Base-by-base conservation (phyloP, 106 monocot species). In the Triglochin maritima region DNA sequence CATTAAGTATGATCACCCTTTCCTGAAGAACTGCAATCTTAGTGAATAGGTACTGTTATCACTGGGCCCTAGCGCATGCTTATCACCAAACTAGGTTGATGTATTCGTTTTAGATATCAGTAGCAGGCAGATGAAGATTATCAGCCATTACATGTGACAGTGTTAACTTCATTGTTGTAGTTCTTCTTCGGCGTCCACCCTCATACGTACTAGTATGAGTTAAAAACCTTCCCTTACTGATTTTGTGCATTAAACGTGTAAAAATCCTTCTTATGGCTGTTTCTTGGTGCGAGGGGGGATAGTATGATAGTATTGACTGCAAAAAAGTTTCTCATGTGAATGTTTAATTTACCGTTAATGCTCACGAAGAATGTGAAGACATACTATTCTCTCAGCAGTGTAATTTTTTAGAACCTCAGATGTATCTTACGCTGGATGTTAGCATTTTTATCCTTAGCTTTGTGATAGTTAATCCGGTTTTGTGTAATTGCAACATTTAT, bases 1-100 rank as follows among this genome's bases (percentile, higher is more conserved):
- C 51, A 67, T 75, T 6, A 75, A 67, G 50, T 67, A 59, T 47
- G 67, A 67, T 67, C 50, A 62, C 41, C 61, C 62, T 42, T 62
- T 50, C 50, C 4, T 71, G 8, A 13, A 43, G 6, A 70, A 58
- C 11, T 70, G 69, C 59, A 70, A 47, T n/a, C 58, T 70, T 6
- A 59, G 58, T 49, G 65, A 62, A 44, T 58, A 16, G 15, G 16
- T 52, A 29, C 0, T 53, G 53, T 9, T 53, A 12, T 53, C 12
- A 9, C 53, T 53, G 10, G 7, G 2, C 53, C 53, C 53, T 53
- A 3, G 53, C 53, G 3, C 12, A 12, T 53, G 7, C 53, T 53
- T 53, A 9, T 53, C 3, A 53, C 12, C 12, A 2, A 12, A 53
- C 12, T 1, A 53, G 6, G 47, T 5, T 17, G 9, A 29, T 62